Evolutionary conservation across 768 basidiomycete genomes (phyloP).

Genomic region (Pleurotus citrinopileatus): DNA sequence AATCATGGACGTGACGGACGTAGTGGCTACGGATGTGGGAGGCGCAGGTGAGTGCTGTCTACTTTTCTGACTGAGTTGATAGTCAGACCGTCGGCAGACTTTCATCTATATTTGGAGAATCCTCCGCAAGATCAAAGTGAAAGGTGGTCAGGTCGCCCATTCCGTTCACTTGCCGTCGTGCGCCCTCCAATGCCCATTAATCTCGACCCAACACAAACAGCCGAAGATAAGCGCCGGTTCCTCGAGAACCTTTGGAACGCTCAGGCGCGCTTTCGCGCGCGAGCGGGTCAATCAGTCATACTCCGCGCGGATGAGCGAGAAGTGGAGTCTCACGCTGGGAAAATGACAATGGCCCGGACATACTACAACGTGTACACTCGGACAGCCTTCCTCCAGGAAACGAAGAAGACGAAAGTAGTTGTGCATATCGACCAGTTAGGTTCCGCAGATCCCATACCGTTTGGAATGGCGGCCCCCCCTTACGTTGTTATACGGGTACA

Average conservation of each 20-base stretch:
- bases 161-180: constrained; percentile 77
- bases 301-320: constrained; percentile 70
- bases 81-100: constrained; percentile 46
- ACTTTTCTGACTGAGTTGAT: background rate
- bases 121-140: constrained; percentile 82
- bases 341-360: constrained; percentile 66
- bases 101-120: constrained; percentile 81
- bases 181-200: constrained; percentile 67
- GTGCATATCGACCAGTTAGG: constrained; percentile 82
- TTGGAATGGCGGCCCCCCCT: constrained; percentile 67
- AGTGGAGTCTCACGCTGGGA: constrained; percentile 65
- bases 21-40: constrained; percentile 83
- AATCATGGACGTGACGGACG: constrained; percentile 79
- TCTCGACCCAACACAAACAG: constrained; percentile 62
- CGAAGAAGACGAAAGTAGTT: constrained; percentile 86
- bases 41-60: constrained; percentile 60
- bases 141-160: constrained; percentile 84
- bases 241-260: constrained; percentile 87
- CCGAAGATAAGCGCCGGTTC: constrained; percentile 75
- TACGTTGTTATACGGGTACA: constrained; percentile 81
- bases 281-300: constrained; percentile 69
- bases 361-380: constrained; percentile 90
- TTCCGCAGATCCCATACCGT: constrained; percentile 72
- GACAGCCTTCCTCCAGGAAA: constrained; percentile 73
- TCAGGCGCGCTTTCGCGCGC: constrained; percentile 78